Evolutionary conservation across 768 basidiomycete species (phyloP), one percentile per base, ranked within the genome.

Genomic region (Pleurotus platypus): DNA sequence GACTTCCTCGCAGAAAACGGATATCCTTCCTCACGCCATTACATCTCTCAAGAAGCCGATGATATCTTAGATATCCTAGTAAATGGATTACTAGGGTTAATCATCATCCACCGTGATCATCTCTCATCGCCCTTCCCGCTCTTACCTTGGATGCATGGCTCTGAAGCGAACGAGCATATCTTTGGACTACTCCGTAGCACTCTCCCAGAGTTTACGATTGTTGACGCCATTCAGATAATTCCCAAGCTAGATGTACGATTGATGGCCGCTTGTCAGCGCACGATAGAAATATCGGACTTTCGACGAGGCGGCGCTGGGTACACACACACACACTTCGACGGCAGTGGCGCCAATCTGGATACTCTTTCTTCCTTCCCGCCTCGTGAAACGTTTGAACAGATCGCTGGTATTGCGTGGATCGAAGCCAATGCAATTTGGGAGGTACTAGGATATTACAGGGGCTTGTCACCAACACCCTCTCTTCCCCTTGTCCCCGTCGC

Each of bases 61-160:
- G 15, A 22, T 24, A 47, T 47, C 18, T 12, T 47, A 12, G 18
- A 47, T 20, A 47, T 47, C 8, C 5, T 47, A 3, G 46, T 47
- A n/a, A 47, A 47, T 12, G 13, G 46, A 4, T 24, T 47, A 11
- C 46, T 47, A 5, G 46, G 6, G 4, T 22, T 47, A 5, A 24
- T 24, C 4, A 24, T 24, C 5, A 24, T 24, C 24, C 24, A 24
- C 24, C 5, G 4, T 5, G 3, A 22, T 47, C 15, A 47, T 47
- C 46, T 47, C 15, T 24, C 15, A 12, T n/a, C 18, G 3, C 46
- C 46, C 2, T 47, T 39, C 27, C 65, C 64, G 0, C 57, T 69
- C 4, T 59, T 66, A 5, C 66, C 64, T 0, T 69, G 69, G 69
- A 55, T 69, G 6, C 62, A 66, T 43, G 62, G 63, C 2, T 69